A percentile compares a stretch with the other conserved stretches of the same genome.
Evolutionary conservation across 495 filamentous ascomycete genomes (phyloP).

Genomic region (Choiromyces venosus): DNA sequence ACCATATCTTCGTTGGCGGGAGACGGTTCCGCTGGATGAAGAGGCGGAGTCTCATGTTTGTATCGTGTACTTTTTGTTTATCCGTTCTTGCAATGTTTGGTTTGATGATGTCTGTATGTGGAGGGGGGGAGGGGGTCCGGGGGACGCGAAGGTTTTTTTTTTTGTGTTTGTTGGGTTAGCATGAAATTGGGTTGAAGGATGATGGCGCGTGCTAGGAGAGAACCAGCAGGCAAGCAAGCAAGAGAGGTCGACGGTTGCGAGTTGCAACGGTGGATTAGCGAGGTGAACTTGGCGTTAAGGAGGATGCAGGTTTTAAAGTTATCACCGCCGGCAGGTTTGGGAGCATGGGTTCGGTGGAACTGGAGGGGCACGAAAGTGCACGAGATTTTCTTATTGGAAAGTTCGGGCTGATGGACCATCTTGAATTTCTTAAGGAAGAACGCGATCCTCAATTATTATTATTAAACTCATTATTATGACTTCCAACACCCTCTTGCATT

Average conservation of each 20-base stretch:
- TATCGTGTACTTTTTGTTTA: slow-evolving; percentile 4
- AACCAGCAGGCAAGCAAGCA: not conserved
- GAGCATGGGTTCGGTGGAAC: too few species aligned
- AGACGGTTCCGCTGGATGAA: slow-evolving; percentile 74
- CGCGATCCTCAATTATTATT: not conserved
- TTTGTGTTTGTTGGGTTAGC: not conserved
- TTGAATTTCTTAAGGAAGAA: too few species aligned
- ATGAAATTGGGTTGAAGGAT: not conserved
- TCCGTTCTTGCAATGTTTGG: not conserved
- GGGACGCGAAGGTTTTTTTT: not conserved
- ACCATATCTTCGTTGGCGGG: slow-evolving; percentile 69
- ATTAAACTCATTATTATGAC: not conserved
- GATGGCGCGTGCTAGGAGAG: too few species aligned
- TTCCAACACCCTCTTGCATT: not conserved
- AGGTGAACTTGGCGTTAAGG: not conserved
- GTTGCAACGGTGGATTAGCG: not conserved
- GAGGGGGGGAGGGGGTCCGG: too few species aligned
- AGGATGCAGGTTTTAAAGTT: too few species aligned
- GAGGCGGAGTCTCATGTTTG: slow-evolving; percentile 72
- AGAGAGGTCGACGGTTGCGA: too few species aligned
- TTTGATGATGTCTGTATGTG: not conserved
- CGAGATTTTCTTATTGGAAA: too few species aligned
- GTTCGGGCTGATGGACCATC: too few species aligned
- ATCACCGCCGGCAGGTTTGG: too few species aligned
- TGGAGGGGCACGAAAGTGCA: too few species aligned